These are phyloP conservation scores for Fusarium burgessii DNA, from an alignment of 2,329 filamentous ascomycete species.

Conservation along the genomic window DNA sequence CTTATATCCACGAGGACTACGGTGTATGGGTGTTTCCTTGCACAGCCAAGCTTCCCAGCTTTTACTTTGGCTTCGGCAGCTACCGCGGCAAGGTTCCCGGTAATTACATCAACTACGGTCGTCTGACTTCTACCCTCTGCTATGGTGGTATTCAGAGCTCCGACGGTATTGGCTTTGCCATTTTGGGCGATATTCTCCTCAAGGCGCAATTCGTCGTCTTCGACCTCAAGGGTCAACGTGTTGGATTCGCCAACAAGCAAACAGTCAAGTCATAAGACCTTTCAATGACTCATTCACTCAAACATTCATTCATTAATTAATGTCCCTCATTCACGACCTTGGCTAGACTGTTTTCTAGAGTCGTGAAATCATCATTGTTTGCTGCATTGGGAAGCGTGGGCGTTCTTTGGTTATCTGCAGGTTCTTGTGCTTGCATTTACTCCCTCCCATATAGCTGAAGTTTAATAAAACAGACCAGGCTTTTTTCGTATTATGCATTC, in stretches of 20 bases:
- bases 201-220: constrained; percentile 61
- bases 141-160: constrained; percentile 56
- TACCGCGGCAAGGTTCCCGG: constrained; percentile 54
- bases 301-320: background rate
- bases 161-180: constrained; percentile 52
- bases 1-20: constrained; percentile 56
- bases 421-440: constrained; percentile 20
- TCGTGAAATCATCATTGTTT: constrained; percentile 3
- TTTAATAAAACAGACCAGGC: constrained; percentile 19
- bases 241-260: constrained; percentile 57
- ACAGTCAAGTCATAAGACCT: constrained; percentile 13
- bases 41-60: constrained; percentile 60
- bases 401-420: constrained; percentile 22
- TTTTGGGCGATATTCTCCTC: constrained; percentile 58
- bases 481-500: background rate
- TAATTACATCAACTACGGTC: constrained; percentile 54
- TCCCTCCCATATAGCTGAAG: constrained; percentile 16
- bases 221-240: constrained; percentile 47
- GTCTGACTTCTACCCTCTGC: constrained; percentile 46
- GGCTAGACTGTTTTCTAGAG: background rate
- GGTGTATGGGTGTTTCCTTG: constrained; percentile 73
- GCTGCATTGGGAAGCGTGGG: constrained; percentile 40
- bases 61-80: constrained; percentile 50
- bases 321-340: background rate
- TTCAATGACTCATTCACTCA: background rate